Percentiles rank a stretch among this genome's conserved stretches.
phyloP scores from a whole-genome alignment of 2,329 filamentous ascomycete species.

The Ceratocystiopsis minuta region DNA sequence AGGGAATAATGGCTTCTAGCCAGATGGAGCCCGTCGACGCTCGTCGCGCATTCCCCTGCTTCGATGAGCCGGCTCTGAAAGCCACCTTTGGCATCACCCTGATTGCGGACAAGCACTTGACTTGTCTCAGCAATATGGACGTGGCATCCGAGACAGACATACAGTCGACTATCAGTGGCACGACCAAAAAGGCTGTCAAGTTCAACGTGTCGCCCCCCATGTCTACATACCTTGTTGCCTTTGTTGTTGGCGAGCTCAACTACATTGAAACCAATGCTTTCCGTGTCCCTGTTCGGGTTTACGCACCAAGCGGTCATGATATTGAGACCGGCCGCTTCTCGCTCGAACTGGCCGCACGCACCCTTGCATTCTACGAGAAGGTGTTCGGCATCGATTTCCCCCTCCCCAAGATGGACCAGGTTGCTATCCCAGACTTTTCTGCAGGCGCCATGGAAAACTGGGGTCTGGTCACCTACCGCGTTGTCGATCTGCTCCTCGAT shows the following conservation, averaged over 20 bases:
- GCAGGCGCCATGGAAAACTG: constrained; percentile 98
- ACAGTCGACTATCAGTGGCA: constrained; percentile 40
- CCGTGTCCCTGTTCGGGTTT: constrained; percentile 84
- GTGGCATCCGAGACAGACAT: constrained; percentile 63
- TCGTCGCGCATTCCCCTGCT: constrained; percentile 83
- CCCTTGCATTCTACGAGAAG: constrained; percentile 87
- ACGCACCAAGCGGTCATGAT: constrained; percentile 74
- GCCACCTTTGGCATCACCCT: constrained; percentile 82
- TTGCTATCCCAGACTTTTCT: constrained; percentile 89
- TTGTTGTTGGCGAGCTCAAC: constrained; percentile 86
- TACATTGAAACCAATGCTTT: constrained; percentile 85
- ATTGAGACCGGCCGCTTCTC: constrained; percentile 87
- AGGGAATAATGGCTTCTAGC: constrained; percentile 70
- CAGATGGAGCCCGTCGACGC: constrained; percentile 97
- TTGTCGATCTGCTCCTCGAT: constrained; percentile 78
- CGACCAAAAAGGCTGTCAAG: constrained; percentile 65
- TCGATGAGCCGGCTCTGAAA: constrained; percentile 89
- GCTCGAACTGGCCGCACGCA: constrained; percentile 72
- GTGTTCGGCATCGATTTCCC: constrained; percentile 78
- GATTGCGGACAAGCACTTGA: constrained; percentile 75
- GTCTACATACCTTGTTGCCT: constrained; percentile 91
- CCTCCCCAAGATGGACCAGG: constrained; percentile 89
- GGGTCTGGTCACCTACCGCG: constrained; percentile 87
- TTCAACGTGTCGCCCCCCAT: constrained; percentile 87
- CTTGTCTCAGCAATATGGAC: constrained; percentile 95